These are phyloP conservation scores for Xylaria sp. DNA, from an alignment of 495 filamentous ascomycete species.

Conservation along the genomic window DNA sequence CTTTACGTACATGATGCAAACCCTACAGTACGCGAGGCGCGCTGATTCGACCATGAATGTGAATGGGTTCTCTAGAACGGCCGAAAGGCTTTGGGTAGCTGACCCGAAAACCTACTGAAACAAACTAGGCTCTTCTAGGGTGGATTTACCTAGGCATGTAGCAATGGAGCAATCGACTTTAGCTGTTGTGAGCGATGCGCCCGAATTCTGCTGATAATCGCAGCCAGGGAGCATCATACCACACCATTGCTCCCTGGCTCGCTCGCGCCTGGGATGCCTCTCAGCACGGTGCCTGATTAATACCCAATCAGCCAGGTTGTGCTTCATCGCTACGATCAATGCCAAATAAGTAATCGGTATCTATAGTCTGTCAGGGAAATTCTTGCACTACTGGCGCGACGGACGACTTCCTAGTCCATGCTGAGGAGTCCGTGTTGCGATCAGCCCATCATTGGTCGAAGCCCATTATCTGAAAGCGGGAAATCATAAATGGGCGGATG, in stretches of 20 bases:
- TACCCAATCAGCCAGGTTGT: conserved; percentile 12
- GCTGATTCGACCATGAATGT: conserved; percentile 15
- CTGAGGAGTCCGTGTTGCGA: not conserved
- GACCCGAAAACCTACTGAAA: conserved; percentile 4
- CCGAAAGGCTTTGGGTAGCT: not conserved
- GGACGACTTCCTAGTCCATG: not conserved
- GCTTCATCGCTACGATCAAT: conserved; percentile 16
- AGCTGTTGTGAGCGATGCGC: not conserved
- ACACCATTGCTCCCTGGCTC: conserved; percentile 2
- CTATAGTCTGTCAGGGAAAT: not conserved
- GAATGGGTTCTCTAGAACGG: conserved; percentile 2
- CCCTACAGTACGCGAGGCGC: not conserved
- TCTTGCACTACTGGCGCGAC: not conserved
- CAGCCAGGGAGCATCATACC: conserved; percentile 1
- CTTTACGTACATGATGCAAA: not conserved
- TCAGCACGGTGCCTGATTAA: conserved; percentile 16
- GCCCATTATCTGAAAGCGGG: not conserved
- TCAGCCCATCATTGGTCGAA: conserved; percentile 1
- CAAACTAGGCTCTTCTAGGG: conserved; percentile 2
- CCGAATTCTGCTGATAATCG: not conserved
- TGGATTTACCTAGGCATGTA: not conserved
- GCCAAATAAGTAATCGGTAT: not conserved
- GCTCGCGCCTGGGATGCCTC: not conserved
- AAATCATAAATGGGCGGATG: not conserved
- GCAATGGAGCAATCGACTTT: not conserved